Evolutionary conservation across 1,284 basidiomycete genomes (phyloP).

Genomic region (Boletellus sp.): DNA sequence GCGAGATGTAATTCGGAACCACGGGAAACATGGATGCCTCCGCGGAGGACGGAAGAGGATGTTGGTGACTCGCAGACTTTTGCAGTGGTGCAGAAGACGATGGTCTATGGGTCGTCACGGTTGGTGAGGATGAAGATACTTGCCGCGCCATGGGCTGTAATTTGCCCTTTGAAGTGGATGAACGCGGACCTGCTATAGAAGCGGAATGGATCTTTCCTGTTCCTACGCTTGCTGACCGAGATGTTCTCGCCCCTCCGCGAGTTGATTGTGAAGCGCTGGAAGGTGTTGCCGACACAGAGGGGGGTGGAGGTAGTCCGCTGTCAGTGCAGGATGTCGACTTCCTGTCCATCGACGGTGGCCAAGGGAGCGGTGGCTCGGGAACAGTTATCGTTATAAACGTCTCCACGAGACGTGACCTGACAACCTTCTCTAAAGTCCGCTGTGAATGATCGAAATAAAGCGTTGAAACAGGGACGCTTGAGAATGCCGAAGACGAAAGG

Average conservation of each 20-base stretch:
- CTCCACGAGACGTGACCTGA: constrained; percentile 74
- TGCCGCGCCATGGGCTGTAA: constrained; percentile 16
- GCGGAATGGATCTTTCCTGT: constrained; percentile 15
- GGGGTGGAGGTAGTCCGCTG: constrained; percentile 20
- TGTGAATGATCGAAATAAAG: constrained; percentile 60
- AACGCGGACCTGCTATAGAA: constrained; percentile 6
- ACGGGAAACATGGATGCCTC: constrained; percentile 17
- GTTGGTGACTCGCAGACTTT: constrained; percentile 20
- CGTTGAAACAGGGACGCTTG: constrained; percentile 19
- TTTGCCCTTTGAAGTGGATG: constrained; percentile 16
- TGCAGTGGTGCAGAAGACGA: constrained; percentile 26
- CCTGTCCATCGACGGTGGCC: constrained; percentile 14
- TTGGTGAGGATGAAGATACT: constrained; percentile 14
- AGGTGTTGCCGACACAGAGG: neutral
- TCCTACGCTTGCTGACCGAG: constrained; percentile 15
- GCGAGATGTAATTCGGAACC: constrained; percentile 65
- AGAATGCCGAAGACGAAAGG: constrained; percentile 13
- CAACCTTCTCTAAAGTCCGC: constrained; percentile 59
- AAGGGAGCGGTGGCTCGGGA: constrained; percentile 21
- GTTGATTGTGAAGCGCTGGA: constrained; percentile 6
- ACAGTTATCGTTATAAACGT: constrained; percentile 65
- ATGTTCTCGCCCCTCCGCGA: constrained; percentile 14
- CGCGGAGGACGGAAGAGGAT: constrained; percentile 22
- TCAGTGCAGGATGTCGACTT: constrained; percentile 24
- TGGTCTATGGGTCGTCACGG: constrained; percentile 21